These are phyloP conservation scores for Heliosperma pusillum DNA, from an alignment of 148 eudicot genomes.

Conservation along the genomic window DNA sequence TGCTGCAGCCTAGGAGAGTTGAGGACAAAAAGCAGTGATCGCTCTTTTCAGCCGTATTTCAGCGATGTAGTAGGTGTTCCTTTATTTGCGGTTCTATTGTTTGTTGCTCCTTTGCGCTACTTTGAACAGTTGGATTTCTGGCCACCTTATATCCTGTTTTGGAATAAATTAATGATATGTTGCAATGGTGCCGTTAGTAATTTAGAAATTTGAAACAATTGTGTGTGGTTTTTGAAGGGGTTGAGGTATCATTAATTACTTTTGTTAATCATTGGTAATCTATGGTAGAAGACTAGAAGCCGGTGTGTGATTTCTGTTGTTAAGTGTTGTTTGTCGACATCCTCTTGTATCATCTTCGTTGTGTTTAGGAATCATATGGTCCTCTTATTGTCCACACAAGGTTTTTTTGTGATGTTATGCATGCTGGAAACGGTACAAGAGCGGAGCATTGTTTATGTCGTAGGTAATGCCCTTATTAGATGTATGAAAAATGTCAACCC, in stretches of 20 bases:
- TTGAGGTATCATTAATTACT: too few species aligned
- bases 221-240: neutral
- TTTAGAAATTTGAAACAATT: neutral
- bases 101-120: neutral
- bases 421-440: neutral
- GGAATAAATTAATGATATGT: neutral
- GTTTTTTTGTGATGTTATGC: neutral
- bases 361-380: neutral
- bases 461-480: neutral
- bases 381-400: neutral
- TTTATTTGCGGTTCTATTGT: neutral
- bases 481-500: neutral
- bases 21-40: constrained; percentile 61
- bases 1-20: constrained; percentile 63
- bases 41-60: neutral
- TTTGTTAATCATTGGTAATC: too few species aligned
- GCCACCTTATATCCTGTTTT: neutral
- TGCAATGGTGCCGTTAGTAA: neutral
- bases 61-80: constrained; percentile 1
- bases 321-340: neutral
- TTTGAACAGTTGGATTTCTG: neutral
- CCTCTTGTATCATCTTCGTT: neutral
- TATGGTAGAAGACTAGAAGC: neutral
- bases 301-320: too few species aligned
- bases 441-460: neutral